Evolutionary conservation across 208 protist genomes (phyloP), one percentile per base, ranked within the genome.

Genomic region (Balamuthia mandrillaris): DNA sequence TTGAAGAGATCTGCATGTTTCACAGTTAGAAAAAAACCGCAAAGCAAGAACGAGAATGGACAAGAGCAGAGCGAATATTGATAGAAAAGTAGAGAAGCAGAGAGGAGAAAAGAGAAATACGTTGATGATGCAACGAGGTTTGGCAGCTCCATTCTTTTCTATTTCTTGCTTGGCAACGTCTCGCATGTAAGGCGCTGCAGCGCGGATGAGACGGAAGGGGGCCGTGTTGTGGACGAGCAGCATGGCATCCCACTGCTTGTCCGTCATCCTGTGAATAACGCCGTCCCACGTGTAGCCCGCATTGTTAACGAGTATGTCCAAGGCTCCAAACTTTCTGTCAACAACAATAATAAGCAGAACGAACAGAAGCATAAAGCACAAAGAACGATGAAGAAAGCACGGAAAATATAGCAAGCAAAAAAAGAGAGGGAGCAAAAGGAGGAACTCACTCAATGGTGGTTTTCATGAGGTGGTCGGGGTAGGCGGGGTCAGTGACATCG

Each of bases 241-340:
- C 51, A 90, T 87, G 14, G 78, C 84, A 16, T 87, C 49, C 86
- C 86, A 91, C 54, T 89, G 85, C 82, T 85, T 56, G 74, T 91
- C 86, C 29, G 31, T 72, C 86, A 91, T 91, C 27, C 85, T 87
- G 54, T 91, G 88, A 2, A 86, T 31, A 41, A 91, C 56, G n/a
- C 81, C 88, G 65, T 91, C 88, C 66, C 65, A 91, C 21, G 81
- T 84, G 86, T 84, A 91, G 49, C 88, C 88, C 6, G 88, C 88
- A 49, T 90, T 89, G 86, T 91, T 91, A 29, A 91, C 88, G 10
- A 91, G n/a, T 6, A 89, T 84, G 51, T 91, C 72, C 3, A 87
- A 44, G 44, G 61, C 24, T 12, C 87, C 87, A 52, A 85, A 90
- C n/a, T 4, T 39, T 6, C 14, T 72, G 18, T 56, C 18, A 56